phyloP scores from a whole-genome alignment of 768 basidiomycete genomes.

The Termitomyces sp. region DNA sequence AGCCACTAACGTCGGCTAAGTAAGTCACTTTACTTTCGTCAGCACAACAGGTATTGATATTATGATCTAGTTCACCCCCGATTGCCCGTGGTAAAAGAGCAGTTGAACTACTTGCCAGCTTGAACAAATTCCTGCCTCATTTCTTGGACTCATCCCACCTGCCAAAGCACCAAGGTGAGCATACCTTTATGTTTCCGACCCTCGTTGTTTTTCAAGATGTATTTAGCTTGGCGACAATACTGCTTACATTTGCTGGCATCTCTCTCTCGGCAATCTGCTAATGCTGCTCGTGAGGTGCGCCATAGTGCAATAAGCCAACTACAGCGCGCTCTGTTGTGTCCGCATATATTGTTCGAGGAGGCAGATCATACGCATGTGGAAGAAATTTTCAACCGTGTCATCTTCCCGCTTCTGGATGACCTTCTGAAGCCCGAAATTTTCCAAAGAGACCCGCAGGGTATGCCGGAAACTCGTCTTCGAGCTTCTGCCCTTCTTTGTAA shows the following conservation, averaged over 20 bases:
- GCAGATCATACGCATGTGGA: conserved; percentile 60
- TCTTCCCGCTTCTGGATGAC: conserved; percentile 92
- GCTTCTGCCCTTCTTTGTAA: conserved; percentile 92
- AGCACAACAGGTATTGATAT: background rate
- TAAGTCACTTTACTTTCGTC: conserved; percentile 21
- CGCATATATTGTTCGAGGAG: conserved; percentile 57
- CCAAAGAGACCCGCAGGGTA: conserved; percentile 74
- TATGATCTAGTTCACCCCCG: conserved; percentile 53
- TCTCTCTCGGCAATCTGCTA: conserved; percentile 77
- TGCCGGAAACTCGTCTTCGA: conserved; percentile 86
- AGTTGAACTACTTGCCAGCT: conserved; percentile 70
- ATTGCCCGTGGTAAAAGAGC: conserved; percentile 81
- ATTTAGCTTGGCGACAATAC: conserved; percentile 69
- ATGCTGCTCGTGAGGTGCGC: conserved; percentile 79
- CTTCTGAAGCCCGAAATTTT: conserved; percentile 80
- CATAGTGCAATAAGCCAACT: conserved; percentile 75
- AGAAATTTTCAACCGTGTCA: conserved; percentile 81
- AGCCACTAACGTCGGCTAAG: conserved; percentile 47
- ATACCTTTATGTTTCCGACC: background rate
- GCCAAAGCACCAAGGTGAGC: conserved; percentile 36
- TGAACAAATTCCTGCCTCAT: conserved; percentile 60
- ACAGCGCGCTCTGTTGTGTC: conserved; percentile 80
- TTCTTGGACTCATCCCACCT: conserved; percentile 49
- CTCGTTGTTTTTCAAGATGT: conserved; percentile 3
- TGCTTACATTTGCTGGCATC: conserved; percentile 70